Evolutionary conservation across 768 basidiomycete genomes (phyloP).

Genomic region (Serendipita sp.): DNA sequence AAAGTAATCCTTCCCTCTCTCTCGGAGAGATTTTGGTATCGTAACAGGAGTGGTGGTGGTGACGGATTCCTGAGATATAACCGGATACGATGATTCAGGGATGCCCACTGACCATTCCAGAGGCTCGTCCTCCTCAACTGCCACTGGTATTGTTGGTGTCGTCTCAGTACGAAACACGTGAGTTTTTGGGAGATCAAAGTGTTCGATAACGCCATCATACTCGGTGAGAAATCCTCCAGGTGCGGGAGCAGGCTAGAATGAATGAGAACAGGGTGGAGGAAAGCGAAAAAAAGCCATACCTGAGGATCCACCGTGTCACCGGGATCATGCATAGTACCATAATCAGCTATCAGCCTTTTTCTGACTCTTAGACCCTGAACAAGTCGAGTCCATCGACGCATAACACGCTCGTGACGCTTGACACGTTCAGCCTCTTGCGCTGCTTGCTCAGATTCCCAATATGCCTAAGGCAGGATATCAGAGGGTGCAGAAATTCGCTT

Average conservation of each 20-base stretch:
- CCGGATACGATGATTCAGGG: too few relatives aligned
- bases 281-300: neutral
- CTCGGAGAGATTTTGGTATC: too few relatives aligned
- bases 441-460: conserved; percentile 62
- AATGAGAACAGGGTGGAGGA: neutral
- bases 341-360: conserved; percentile 66
- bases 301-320: neutral
- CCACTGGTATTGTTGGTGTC: too few relatives aligned
- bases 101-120: too few relatives aligned
- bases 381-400: conserved; percentile 80
- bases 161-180: neutral
- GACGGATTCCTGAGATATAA: too few relatives aligned
- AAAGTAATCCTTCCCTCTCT: too few relatives aligned
- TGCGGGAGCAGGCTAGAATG: conserved; percentile 14
- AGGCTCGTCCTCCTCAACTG: too few relatives aligned
- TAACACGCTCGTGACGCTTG: conserved; percentile 61
- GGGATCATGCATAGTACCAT: conserved; percentile 20
- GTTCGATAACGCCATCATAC: conserved; percentile 58
- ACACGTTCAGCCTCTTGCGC: conserved; percentile 59
- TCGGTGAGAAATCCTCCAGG: conserved; percentile 49
- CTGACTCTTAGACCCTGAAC: conserved; percentile 80
- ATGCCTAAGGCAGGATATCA: conserved; percentile 43
- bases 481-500: neutral
- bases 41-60: too few relatives aligned
- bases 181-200: conserved; percentile 48